Percentiles rank a stretch among this genome's conserved stretches.
phyloP scores from a whole-genome alignment of 805 yeast species.

The Lipomyces spencermartinsiae region DNA sequence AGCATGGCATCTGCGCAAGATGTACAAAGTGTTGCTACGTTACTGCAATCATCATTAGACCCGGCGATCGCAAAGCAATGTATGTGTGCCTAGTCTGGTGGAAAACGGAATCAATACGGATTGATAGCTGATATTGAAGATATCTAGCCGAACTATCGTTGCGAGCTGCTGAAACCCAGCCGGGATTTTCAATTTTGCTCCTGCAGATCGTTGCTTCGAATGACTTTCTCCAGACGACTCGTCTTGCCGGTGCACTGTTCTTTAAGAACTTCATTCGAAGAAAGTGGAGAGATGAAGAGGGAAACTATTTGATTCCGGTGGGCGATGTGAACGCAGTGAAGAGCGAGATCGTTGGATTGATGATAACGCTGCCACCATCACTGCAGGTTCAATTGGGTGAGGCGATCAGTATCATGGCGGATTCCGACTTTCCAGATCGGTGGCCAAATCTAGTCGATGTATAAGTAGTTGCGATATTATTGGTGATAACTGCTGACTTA shows the following conservation, averaged over 20 bases:
- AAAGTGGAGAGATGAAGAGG: constrained; percentile 86
- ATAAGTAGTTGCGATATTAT: constrained; percentile 7
- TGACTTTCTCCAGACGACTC: constrained; percentile 56
- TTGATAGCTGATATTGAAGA: background rate
- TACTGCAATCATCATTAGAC: constrained; percentile 34
- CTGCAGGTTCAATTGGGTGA: constrained; percentile 95
- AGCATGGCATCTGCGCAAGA: constrained; percentile 24
- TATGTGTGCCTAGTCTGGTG: background rate
- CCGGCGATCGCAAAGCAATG: constrained; percentile 38
- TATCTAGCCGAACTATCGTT: constrained; percentile 61
- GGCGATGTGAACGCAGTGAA: constrained; percentile 74
- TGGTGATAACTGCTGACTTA: background rate
- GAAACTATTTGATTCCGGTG: constrained; percentile 66
- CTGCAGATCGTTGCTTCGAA: constrained; percentile 78
- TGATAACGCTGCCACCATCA: constrained; percentile 76
- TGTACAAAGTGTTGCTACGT: constrained; percentile 20
- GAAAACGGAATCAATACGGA: background rate
- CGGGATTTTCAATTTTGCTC: constrained; percentile 78
- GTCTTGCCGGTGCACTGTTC: constrained; percentile 88
- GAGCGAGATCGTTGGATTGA: constrained; percentile 76
- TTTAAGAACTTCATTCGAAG: constrained; percentile 86
- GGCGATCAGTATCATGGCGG: constrained; percentile 89
- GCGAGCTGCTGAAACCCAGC: constrained; percentile 63
- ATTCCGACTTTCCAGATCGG: constrained; percentile 89
- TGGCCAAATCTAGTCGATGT: constrained; percentile 82